Evolutionary conservation across 352 stramenopile genomes (phyloP), one percentile per base, ranked within the genome.

Genomic region (Phytopythium mirpurense): DNA sequence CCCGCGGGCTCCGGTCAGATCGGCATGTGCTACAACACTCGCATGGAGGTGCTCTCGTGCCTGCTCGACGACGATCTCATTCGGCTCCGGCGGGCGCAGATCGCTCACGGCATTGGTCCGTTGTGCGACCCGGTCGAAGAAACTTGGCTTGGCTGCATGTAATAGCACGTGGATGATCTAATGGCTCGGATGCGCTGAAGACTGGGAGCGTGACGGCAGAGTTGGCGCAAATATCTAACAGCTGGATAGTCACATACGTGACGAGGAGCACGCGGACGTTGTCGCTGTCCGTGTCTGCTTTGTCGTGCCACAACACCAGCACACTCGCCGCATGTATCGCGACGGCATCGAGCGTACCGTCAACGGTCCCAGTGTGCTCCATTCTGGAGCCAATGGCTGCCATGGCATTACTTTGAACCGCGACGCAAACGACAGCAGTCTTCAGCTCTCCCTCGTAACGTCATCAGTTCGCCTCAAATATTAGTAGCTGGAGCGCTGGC

Each of bases 401-500:
- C 44, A 15, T 16, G 19, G 44, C 18, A 38, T 37, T 21, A 51
- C 44, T 51, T 27, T 51, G 27, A 51, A 51, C 18, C 27, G 44
- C 14, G 44, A 51, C n/a, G 44, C 56, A 57, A 91, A 91, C 42
- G 88, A n/a, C n/a, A n/a, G n/a, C n/a, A n/a, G n/a, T n/a, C n/a
- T n/a, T n/a, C n/a, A n/a, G n/a, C n/a, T n/a, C n/a, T n/a, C n/a
- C n/a, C n/a, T n/a, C n/a, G n/a, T n/a, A n/a, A n/a, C n/a, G n/a
- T n/a, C n/a, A n/a, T n/a, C n/a, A n/a, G n/a, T n/a, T n/a, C n/a
- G n/a, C n/a, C n/a, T n/a, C n/a, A n/a, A n/a, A n/a, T n/a, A n/a
- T n/a, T n/a, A n/a, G n/a, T n/a, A n/a, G n/a, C n/a, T n/a, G n/a
- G n/a, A n/a, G n/a, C n/a, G n/a, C n/a, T n/a, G n/a, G n/a, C n/a